These are phyloP conservation scores for Aspergillus luchuensis DNA, from an alignment of 2,329 filamentous ascomycete genomes.

Conservation along the genomic window DNA sequence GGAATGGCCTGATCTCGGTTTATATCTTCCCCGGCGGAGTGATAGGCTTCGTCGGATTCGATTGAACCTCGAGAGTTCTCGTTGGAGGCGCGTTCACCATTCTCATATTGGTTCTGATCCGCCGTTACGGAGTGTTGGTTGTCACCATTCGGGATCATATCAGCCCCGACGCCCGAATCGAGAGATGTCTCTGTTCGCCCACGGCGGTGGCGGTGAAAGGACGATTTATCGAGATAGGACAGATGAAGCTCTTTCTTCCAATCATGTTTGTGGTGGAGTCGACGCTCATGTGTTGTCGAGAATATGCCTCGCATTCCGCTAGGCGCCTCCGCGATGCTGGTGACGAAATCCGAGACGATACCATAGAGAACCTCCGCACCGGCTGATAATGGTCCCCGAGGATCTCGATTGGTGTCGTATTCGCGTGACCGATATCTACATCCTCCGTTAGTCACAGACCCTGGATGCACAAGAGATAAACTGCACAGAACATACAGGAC, in stretches of 20 bases:
- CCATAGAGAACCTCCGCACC: constrained; percentile 77
- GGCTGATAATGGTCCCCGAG: constrained; percentile 76
- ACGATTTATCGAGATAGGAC: neutral
- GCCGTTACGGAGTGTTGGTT: neutral
- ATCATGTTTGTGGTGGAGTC: neutral
- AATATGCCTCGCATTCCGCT: constrained; percentile 47
- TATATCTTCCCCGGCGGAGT: constrained; percentile 2
- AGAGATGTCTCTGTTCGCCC: neutral
- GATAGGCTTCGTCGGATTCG: constrained; percentile 2
- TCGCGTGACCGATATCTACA: constrained; percentile 59
- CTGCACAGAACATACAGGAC: constrained; percentile 61
- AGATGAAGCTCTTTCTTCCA: constrained; percentile 3
- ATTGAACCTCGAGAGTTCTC: neutral
- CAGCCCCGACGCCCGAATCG: constrained; percentile 1
- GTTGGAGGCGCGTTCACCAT: neutral
- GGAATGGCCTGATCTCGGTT: neutral
- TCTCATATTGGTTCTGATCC: neutral
- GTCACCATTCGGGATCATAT: neutral
- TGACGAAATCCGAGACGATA: constrained; percentile 76
- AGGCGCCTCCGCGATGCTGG: constrained; percentile 76
- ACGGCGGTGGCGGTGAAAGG: neutral
- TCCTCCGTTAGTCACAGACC: neutral
- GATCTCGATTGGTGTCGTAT: constrained; percentile 76
- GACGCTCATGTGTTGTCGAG: constrained; percentile 2
- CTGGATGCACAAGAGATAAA: constrained; percentile 17